A percentile compares a stretch with the other conserved stretches of the same genome.
These are phyloP conservation scores for Martiniozyma asiatica DNA, from an alignment of 1,139 yeast genomes.

Conservation along the genomic window DNA sequence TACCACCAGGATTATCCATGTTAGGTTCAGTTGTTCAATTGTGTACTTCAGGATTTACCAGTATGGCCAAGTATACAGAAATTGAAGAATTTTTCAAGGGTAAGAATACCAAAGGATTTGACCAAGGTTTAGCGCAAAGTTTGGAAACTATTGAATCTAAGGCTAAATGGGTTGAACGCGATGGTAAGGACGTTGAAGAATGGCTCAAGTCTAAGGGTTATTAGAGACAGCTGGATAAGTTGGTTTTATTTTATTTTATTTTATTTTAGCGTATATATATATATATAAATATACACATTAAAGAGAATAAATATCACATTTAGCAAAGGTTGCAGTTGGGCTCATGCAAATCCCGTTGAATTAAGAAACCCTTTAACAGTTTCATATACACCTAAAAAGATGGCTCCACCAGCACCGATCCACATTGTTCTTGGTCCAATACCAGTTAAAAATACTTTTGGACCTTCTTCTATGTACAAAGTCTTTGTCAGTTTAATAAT, in stretches of 20 bases:
- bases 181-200: constrained; percentile 19
- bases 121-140: constrained; percentile 45
- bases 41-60: constrained; percentile 55
- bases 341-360: too few relatives aligned
- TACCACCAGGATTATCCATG: constrained; percentile 79
- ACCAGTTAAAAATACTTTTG: constrained; percentile 62
- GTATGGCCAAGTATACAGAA: constrained; percentile 39
- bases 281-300: too few relatives aligned
- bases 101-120: constrained; percentile 52
- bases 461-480: constrained; percentile 56
- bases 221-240: too few relatives aligned
- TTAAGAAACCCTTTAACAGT: too few relatives aligned
- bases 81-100: constrained; percentile 41
- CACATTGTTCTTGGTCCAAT: constrained; percentile 92
- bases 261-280: too few relatives aligned
- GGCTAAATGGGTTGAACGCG: constrained; percentile 34
- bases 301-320: too few relatives aligned
- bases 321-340: too few relatives aligned
- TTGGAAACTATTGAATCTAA: constrained; percentile 43
- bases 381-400: constrained; percentile 89
- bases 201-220: constrained; percentile 21
- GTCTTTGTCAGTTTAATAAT: constrained; percentile 32
- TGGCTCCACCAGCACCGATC: constrained; percentile 98
- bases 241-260: too few relatives aligned
- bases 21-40: constrained; percentile 60